Percentiles rank a stretch among this genome's conserved stretches.
These are phyloP conservation scores for Thoreauomyces humboldtii DNA, from an alignment of 192 early-diverging fungal genomes.

Conservation along the genomic window DNA sequence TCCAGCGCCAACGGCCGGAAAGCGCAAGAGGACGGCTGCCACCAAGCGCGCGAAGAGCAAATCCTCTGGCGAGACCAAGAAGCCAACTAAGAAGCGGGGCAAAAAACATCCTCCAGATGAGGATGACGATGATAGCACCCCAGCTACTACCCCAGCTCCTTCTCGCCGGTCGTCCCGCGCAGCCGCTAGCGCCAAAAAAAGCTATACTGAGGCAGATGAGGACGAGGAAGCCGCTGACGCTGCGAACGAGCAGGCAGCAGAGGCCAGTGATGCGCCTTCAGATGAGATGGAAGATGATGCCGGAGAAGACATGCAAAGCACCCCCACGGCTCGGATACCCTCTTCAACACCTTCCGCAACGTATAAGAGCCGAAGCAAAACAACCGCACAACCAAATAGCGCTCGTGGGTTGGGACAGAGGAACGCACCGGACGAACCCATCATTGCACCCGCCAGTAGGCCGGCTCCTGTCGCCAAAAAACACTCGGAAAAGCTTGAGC, in stretches of 20 bases:
- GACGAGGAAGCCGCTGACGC: conserved; percentile 28
- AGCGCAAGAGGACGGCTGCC: neutral
- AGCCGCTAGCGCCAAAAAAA: conserved; percentile 10
- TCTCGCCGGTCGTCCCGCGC: conserved; percentile 24
- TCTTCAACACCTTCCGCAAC: neutral
- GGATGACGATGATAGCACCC: conserved; percentile 16
- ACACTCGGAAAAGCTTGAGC: too few relatives aligned
- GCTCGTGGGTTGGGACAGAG: too few relatives aligned
- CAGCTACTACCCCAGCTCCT: conserved; percentile 2
- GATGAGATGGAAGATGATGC: neutral
- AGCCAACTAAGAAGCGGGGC: conserved; percentile 4
- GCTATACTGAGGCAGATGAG: conserved; percentile 15
- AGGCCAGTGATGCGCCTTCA: neutral
- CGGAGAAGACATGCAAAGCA: neutral
- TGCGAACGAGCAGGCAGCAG: conserved; percentile 19
- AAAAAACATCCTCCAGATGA: conserved; percentile 17
- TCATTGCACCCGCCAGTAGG: too few relatives aligned
- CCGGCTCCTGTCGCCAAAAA: too few relatives aligned
- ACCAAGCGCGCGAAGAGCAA: conserved; percentile 7
- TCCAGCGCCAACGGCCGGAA: conserved; percentile 2
- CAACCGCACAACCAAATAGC: too few relatives aligned
- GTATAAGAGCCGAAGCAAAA: neutral
- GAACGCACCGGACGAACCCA: too few relatives aligned
- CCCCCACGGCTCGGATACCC: too few relatives aligned
- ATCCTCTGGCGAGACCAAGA: conserved; percentile 16